Evolutionary conservation across 2,329 filamentous ascomycete species (phyloP), one percentile per base, ranked within the genome.

Genomic region (Lasiodiplodia theobromae): DNA sequence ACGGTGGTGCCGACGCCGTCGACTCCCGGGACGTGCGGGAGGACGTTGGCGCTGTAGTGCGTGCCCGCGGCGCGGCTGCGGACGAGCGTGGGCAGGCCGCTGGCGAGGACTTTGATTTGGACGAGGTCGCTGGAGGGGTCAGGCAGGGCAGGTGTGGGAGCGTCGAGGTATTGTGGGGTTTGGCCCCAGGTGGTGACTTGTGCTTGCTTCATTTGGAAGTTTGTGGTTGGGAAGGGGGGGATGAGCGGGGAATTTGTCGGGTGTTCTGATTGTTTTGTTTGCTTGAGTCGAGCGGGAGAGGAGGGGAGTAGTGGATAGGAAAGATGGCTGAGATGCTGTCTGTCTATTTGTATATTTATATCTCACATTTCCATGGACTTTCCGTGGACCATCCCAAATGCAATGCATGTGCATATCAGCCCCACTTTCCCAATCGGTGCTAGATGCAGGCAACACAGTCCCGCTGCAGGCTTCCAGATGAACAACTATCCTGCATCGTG

Each of bases 81-180:
- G 53, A 89, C 87, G 4, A 89, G 77, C 14, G 82, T 80, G 74
- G 88, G 86, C 16, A 87, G 77, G 34, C 85, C 86, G 2, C 82
- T 74, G 14, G 86, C 86, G 58, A 86, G 72, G 70, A 89, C 80
- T 70, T 82, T 84, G 76, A 89, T 79, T 66, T 84, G 84, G 53
- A 86, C 71, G 68, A 82, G 77, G 34, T 76, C 74, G 7, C 75
- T 73, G 18, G 76, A 69, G 21, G 84, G 80, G 0, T 78, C 44
- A 5, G 81, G 77, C 4, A 79, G 77, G 51, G 18, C 11, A 2
- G 58, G 58, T 6, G 18, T 37, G 3, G 79, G 76, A n/a, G 74
- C 69, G 1, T 79, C 73, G 60, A 74, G 53, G 69, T 78, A 80
- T 54, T 72, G 73, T 7, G 73, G 81, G 67, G 73, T 73, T 21